Evolutionary conservation across 1,139 yeast species (phyloP).

Genomic region (Yamadazyma sp.): DNA sequence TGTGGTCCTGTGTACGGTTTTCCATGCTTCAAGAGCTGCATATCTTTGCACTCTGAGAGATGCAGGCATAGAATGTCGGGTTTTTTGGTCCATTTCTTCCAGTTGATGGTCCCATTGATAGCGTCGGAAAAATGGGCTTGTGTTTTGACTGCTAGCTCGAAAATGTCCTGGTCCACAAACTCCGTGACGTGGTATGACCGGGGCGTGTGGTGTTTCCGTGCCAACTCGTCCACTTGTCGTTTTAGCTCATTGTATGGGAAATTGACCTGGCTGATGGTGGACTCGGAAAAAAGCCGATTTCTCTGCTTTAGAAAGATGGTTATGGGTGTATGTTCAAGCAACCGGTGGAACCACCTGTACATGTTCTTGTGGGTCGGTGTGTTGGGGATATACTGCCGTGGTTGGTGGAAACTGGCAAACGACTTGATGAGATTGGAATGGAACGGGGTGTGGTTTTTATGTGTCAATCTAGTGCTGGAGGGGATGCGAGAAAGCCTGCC

Average conservation of each 20-base stretch:
- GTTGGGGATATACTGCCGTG: constrained; percentile 8
- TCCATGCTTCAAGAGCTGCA: constrained; percentile 8
- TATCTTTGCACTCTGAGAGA: constrained; percentile 7
- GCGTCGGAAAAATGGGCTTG: constrained; percentile 7
- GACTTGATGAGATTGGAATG: constrained; percentile 12
- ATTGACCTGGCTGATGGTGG: constrained; percentile 27
- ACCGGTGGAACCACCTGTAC: constrained; percentile 29
- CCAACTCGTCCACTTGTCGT: constrained; percentile 14
- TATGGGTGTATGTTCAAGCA: constrained; percentile 32
- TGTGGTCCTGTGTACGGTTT: constrained; percentile 3
- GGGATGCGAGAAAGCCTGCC: constrained; percentile 2
- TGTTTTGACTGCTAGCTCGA: constrained; percentile 23
- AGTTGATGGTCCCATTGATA: not conserved
- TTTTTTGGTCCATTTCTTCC: not conserved
- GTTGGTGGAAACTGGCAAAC: constrained; percentile 13
- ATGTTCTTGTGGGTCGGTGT: constrained; percentile 17
- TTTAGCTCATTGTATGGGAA: constrained; percentile 20
- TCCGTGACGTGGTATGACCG: constrained; percentile 33
- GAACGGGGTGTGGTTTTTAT: constrained; percentile 6
- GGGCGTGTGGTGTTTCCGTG: constrained; percentile 5
- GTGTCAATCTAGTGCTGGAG: constrained; percentile 2
- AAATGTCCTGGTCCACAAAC: constrained; percentile 28
- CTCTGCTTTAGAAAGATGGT: constrained; percentile 30
- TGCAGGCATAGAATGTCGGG: constrained; percentile 8
- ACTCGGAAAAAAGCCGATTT: constrained; percentile 29